Conservation (phyloP, 495 filamentous ascomycete genomes). For the Venustampulla echinocandica region DNA sequence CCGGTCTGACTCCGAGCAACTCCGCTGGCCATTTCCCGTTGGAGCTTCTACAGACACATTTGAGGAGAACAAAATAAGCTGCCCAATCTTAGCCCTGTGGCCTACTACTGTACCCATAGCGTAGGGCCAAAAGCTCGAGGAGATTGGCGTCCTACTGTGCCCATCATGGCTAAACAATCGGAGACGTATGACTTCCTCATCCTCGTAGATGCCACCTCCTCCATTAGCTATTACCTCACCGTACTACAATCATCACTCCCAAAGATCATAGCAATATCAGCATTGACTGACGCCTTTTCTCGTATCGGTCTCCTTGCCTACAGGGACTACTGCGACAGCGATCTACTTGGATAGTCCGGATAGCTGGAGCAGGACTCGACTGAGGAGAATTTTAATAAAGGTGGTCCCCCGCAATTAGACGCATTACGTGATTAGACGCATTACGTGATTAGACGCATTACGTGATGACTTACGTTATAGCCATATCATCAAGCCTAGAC, state of each 20-base stretch:
- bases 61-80: too few species aligned
- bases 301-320: constrained; percentile 37
- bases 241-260: constrained; percentile 34
- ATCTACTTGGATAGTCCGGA: constrained; percentile 33
- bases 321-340: constrained; percentile 31
- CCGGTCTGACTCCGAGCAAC: too few species aligned
- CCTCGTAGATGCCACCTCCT: constrained; percentile 36
- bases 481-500: constrained; percentile 35
- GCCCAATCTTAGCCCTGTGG: too few species aligned
- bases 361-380: constrained; percentile 22
- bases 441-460: too few species aligned
- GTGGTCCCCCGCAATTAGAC: too few species aligned
- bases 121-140: too few species aligned
- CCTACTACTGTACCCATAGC: too few species aligned
- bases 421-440: too few species aligned
- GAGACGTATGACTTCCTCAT: constrained; percentile 29
- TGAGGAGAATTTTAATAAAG: background rate
- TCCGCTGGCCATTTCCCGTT: too few species aligned
- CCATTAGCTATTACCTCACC: constrained; percentile 31
- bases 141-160: too few species aligned
- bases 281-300: constrained; percentile 36
- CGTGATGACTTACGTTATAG: too few species aligned
- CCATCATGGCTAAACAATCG: background rate
- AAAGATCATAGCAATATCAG: constrained; percentile 36
- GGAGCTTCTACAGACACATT: too few species aligned